Evolutionary conservation across 768 basidiomycete species (phyloP).

Genomic region (Agrocybe pediades): DNA sequence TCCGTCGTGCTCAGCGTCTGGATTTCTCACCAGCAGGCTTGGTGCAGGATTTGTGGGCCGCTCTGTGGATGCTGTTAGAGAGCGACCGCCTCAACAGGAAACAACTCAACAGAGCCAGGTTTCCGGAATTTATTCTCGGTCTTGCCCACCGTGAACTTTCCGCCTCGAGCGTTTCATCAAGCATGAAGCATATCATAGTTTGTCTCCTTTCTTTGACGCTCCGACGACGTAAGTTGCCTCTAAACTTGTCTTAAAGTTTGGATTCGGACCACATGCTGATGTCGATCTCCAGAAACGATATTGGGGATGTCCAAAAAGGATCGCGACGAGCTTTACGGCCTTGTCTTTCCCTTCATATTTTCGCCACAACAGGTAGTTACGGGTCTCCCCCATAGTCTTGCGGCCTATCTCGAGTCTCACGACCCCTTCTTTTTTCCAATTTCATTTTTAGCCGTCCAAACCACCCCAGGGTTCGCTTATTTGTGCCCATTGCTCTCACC

Average conservation of each 20-base stretch:
- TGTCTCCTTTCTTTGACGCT: slow-evolving; percentile 44
- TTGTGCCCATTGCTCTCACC: not conserved
- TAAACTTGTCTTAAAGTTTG: not conserved
- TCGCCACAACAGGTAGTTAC: slow-evolving; percentile 14
- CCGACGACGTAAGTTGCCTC: slow-evolving; percentile 35
- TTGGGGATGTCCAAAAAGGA: slow-evolving; percentile 35
- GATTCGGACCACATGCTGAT: slow-evolving; percentile 16
- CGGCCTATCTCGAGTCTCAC: slow-evolving; percentile 12
- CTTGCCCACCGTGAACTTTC: slow-evolving; percentile 22
- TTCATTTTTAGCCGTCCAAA: not conserved
- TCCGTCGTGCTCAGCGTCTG: slow-evolving; percentile 47
- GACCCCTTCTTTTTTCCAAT: not conserved
- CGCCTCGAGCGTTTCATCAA: slow-evolving; percentile 4
- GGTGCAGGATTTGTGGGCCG: slow-evolving; percentile 54
- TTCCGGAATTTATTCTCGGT: slow-evolving; percentile 38
- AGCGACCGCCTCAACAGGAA: slow-evolving; percentile 48
- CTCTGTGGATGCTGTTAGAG: slow-evolving; percentile 63
- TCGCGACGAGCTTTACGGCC: slow-evolving; percentile 37
- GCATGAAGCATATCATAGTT: slow-evolving; percentile 31
- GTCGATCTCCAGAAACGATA: slow-evolving; percentile 31
- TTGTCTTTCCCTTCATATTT: slow-evolving; percentile 26
- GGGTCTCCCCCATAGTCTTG: slow-evolving; percentile 9
- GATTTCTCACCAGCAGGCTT: slow-evolving; percentile 32
- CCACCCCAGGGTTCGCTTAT: not conserved
- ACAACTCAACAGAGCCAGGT: slow-evolving; percentile 43